phyloP scores from a whole-genome alignment of 2,329 filamentous ascomycete genomes.

The Aspergillus ochraceus region DNA sequence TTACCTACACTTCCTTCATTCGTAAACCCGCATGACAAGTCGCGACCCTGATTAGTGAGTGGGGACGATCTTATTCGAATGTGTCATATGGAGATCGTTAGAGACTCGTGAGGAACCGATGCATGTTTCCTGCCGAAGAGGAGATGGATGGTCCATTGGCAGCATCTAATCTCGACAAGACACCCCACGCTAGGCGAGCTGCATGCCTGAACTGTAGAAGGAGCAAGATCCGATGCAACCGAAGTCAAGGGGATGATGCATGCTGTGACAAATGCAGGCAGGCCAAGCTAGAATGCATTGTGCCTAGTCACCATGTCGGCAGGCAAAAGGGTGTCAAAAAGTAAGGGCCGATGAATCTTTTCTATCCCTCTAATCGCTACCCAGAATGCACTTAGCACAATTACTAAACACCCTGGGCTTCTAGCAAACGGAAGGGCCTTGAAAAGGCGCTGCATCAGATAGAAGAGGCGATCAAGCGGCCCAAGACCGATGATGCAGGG shows the following conservation, averaged over 20 bases:
- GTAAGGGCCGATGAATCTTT: slow-evolving; percentile 41
- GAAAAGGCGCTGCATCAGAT: slow-evolving; percentile 75
- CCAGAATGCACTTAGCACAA: neutral
- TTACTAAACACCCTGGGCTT: slow-evolving; percentile 10
- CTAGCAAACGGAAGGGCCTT: slow-evolving; percentile 70
- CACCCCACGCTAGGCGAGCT: slow-evolving; percentile 37
- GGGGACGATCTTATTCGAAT: neutral
- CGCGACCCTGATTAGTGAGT: neutral
- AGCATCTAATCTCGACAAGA: slow-evolving; percentile 6
- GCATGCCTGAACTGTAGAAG: slow-evolving; percentile 65
- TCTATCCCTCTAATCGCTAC: neutral
- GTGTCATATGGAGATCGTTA: neutral
- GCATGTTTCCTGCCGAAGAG: neutral
- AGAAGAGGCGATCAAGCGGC: slow-evolving; percentile 65
- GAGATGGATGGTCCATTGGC: slow-evolving; percentile 12
- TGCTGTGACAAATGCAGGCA: slow-evolving; percentile 64
- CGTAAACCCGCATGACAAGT: neutral
- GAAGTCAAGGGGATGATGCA: slow-evolving; percentile 51
- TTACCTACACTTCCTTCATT: neutral
- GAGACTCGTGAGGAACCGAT: neutral
- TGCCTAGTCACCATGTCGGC: slow-evolving; percentile 71
- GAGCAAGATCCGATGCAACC: slow-evolving; percentile 69
- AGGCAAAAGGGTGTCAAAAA: slow-evolving; percentile 77
- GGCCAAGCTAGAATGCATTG: slow-evolving; percentile 61
- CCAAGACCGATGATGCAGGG: slow-evolving; percentile 47